Conservation (phyloP, 208 protist genomes). For the Leishmania turanica region DNA sequence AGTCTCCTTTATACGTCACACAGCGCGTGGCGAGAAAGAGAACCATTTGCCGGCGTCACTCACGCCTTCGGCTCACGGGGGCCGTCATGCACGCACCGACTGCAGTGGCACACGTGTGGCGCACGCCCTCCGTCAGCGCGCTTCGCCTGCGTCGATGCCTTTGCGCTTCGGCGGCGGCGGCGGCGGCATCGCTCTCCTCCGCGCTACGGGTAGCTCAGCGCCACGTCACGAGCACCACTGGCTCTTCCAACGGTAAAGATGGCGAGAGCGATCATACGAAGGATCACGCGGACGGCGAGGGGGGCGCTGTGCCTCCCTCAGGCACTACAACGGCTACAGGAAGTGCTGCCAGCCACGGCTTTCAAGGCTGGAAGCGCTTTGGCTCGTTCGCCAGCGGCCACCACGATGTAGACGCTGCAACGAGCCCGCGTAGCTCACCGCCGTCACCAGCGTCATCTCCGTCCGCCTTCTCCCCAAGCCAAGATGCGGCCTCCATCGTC, state of each 20-base stretch:
- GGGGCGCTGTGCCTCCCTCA: not conserved
- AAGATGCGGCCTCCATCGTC: not conserved
- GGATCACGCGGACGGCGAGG: not conserved
- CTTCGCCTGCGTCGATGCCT: slow-evolving; percentile 7
- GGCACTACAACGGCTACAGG: not conserved
- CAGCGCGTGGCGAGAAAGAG: not conserved
- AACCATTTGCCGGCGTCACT: not conserved
- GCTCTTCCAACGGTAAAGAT: slow-evolving; percentile 14
- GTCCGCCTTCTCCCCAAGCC: not conserved
- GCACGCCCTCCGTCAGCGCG: not conserved
- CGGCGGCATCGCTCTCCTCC: not conserved
- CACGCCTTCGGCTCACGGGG: not conserved
- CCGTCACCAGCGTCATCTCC: not conserved
- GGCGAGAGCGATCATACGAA: not conserved
- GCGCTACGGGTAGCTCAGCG: slow-evolving; percentile 5
- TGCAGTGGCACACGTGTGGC: not conserved
- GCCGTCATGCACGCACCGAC: not conserved
- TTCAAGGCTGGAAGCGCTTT: slow-evolving; percentile 28
- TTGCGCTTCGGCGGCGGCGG: not conserved
- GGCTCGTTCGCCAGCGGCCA: not conserved
- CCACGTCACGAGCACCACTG: not conserved
- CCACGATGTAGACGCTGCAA: not conserved
- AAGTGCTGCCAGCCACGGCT: not conserved
- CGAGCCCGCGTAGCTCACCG: not conserved
- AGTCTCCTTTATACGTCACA: not conserved